phyloP scores from a whole-genome alignment of 441 rosid species.

The Breynia disticha region DNA sequence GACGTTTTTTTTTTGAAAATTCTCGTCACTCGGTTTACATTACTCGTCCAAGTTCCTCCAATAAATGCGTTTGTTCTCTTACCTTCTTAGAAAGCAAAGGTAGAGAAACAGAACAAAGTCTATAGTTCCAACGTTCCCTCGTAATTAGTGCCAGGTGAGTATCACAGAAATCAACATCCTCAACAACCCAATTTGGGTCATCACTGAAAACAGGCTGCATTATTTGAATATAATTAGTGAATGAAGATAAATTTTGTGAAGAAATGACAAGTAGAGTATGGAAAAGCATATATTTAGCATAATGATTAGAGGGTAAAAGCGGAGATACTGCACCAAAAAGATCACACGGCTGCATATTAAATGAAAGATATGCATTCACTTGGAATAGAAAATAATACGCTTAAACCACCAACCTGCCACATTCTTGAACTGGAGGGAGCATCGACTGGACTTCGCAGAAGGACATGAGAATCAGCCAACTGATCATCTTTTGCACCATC shows the following conservation, averaged over 20 bases:
- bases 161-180: conserved; percentile 83
- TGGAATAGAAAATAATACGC: background rate
- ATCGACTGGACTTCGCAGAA: conserved; percentile 48
- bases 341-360: background rate
- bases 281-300: background rate
- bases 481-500: conserved; percentile 62
- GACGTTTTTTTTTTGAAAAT: conserved; percentile 2
- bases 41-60: background rate
- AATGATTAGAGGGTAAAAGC: conserved; percentile 1
- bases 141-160: conserved; percentile 55
- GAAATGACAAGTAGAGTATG: background rate
- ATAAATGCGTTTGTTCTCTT: conserved; percentile 11
- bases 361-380: background rate
- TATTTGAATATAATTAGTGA: conserved; percentile 6
- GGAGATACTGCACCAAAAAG: background rate
- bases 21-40: background rate
- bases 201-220: conserved; percentile 54
- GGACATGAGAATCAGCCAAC: conserved; percentile 59
- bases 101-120: conserved; percentile 66
- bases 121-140: conserved; percentile 43
- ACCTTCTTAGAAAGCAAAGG: conserved; percentile 60
- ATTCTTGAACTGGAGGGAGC: conserved; percentile 38
- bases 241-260: background rate
- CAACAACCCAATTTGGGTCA: conserved; percentile 42
- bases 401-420: conserved; percentile 70